These are phyloP conservation scores for Salvia miltiorrhiza DNA, from an alignment of 257 asterid genomes.

Conservation along the genomic window DNA sequence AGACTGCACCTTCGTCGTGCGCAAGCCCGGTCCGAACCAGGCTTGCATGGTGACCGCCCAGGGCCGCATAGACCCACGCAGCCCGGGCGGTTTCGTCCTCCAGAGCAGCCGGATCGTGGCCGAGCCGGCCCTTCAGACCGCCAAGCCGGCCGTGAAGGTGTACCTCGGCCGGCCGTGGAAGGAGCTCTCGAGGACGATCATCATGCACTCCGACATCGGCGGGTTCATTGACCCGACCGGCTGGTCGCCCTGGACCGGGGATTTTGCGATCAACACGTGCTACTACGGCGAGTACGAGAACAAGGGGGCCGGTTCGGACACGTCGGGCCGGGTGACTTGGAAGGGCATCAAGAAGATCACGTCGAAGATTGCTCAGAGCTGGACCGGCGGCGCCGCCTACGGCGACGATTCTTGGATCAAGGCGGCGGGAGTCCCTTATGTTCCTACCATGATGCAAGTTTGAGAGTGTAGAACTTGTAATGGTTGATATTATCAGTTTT, in stretches of 20 bases:
- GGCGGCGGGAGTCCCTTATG: constrained; percentile 34
- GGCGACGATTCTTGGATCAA: constrained; percentile 30
- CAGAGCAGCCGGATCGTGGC: constrained; percentile 40
- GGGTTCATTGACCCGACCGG: constrained; percentile 36
- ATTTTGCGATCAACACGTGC: constrained; percentile 28
- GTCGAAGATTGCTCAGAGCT: constrained; percentile 16
- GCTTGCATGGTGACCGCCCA: constrained; percentile 58
- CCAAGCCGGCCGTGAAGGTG: neutral
- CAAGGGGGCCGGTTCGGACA: constrained; percentile 41
- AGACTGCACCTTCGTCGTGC: constrained; percentile 45
- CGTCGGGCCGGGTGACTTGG: constrained; percentile 35
- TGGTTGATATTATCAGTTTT: constrained; percentile 1
- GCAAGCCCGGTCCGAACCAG: constrained; percentile 45
- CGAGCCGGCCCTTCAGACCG: constrained; percentile 18
- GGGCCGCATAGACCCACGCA: constrained; percentile 37
- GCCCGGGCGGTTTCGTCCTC: constrained; percentile 29
- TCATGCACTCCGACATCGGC: constrained; percentile 34
- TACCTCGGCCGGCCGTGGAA: constrained; percentile 73
- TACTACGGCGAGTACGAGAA: constrained; percentile 46
- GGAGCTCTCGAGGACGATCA: constrained; percentile 40
- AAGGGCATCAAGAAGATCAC: constrained; percentile 29
- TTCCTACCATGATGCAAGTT: constrained; percentile 25
- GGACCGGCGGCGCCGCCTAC: constrained; percentile 12
- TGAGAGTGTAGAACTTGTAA: neutral
- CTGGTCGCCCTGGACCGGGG: constrained; percentile 44